Evolutionary conservation across 2,329 filamentous ascomycete species (phyloP), one percentile per base, ranked within the genome.

Genomic region (Penicillium sp.): DNA sequence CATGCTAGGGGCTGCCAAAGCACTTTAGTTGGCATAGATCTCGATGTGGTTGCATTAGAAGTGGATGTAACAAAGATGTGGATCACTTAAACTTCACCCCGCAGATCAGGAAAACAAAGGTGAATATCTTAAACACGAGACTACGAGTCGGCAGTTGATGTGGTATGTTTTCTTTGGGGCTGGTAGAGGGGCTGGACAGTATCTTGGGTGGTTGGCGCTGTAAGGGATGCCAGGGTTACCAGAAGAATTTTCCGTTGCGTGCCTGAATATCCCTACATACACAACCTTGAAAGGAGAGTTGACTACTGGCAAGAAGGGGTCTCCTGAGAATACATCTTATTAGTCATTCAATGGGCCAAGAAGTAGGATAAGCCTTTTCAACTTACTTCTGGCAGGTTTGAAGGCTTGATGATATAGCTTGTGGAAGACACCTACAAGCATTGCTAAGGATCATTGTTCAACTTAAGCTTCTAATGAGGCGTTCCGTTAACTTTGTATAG

Each of bases 221-320:
- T 31, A 51, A 51, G 48, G 48, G 48, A 24, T 29, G 35, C 11
- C 14, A 55, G 48, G 48, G 52, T 55, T 58, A 52, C 56, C 24
- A 58, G 48, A 24, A 52, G 35, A 49, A 58, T 55, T 29, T 14
- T 6, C 29, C 21, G 19, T 45, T 6, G 52, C 56, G 52, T 58
- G 43, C 56, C 48, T 55, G 35, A 52, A 35, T 45, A 52, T 39
- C 56, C 56, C 56, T 58, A 22, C 27, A 47, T 49, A 55, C 27
- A 27, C 5, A 7, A 21, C n/a, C 24, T n/a, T 46, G 22, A 27
- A 26, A 29, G 27, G n/a, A 21, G 19, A 21, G 35, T 13, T 14
- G 33, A 3, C 37, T 19, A 39, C 21, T 27, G 22, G 31, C 37
- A 37, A 8, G 21, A n/a, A 33, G 16, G 39, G 52, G 3, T 35